Conservation (phyloP, 495 filamentous ascomycete genomes). For the Delitschia confertaspora region DNA sequence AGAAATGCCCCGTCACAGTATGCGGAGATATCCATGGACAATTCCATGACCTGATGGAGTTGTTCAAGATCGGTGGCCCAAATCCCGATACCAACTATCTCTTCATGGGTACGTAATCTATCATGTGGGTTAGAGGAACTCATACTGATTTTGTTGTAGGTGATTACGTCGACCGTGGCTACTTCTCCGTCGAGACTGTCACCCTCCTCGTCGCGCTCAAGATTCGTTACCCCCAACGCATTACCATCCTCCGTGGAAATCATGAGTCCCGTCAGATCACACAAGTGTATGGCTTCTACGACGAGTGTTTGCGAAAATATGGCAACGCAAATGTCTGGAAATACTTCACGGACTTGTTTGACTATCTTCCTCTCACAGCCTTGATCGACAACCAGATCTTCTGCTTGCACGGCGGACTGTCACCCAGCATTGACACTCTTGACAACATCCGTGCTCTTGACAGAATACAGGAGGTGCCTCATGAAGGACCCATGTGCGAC, state of each 20-base stretch:
- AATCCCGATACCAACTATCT: slow-evolving; percentile 97
- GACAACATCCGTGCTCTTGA: slow-evolving; percentile 96
- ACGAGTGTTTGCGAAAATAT: slow-evolving; percentile 95
- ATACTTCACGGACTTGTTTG: slow-evolving; percentile 95
- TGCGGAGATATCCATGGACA: slow-evolving; percentile 62
- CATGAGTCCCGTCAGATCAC: slow-evolving; percentile 98
- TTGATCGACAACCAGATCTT: slow-evolving; percentile 99
- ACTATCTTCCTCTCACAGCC: slow-evolving; percentile 95
- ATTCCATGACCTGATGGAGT: slow-evolving; percentile 97
- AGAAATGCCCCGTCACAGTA: slow-evolving; percentile 41
- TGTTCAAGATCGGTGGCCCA: slow-evolving; percentile 91
- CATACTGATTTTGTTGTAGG: slow-evolving; percentile 40
- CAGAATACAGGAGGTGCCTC: slow-evolving; percentile 94
- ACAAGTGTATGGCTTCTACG: slow-evolving; percentile 97
- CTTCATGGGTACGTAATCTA: slow-evolving; percentile 48
- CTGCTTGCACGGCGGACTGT: slow-evolving; percentile 94
- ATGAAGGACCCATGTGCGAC: slow-evolving; percentile 98
- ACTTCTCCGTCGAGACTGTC: slow-evolving; percentile 95
- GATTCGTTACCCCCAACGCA: slow-evolving; percentile 94
- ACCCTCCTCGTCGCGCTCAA: slow-evolving; percentile 91
- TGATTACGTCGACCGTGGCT: slow-evolving; percentile 96
- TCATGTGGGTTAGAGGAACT: too few species aligned
- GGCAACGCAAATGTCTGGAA: slow-evolving; percentile 95
- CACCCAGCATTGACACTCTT: slow-evolving; percentile 92
- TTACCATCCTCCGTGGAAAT: slow-evolving; percentile 93